Evolutionary conservation across 1,284 basidiomycete genomes (phyloP).

Genomic region (Microbotryomycetes sp.): DNA sequence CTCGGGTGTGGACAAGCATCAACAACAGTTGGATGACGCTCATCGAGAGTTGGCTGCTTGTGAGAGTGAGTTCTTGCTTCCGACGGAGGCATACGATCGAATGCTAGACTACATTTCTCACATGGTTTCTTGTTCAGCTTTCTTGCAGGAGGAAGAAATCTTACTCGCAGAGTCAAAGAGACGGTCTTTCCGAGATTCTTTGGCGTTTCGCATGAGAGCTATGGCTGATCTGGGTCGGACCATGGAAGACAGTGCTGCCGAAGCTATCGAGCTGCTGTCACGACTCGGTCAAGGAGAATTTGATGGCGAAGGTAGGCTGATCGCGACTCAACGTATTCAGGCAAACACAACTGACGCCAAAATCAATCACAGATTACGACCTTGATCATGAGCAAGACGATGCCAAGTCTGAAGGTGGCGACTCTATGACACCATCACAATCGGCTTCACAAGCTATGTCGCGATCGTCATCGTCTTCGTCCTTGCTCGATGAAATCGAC

Average conservation of each 20-base stretch:
- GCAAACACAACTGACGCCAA: no score
- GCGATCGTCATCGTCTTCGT: constrained; percentile 27
- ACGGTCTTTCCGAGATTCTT: constrained; percentile 44
- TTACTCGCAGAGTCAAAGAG: constrained; percentile 44
- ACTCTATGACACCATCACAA: constrained; percentile 43
- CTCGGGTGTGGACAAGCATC: constrained; percentile 37
- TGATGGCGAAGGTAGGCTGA: constrained; percentile 33
- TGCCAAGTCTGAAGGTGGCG: constrained; percentile 32
- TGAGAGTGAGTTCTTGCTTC: constrained; percentile 38
- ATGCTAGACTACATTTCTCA: not conserved
- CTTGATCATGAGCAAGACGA: constrained; percentile 1
- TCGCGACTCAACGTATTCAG: no score
- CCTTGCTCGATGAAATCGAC: constrained; percentile 20
- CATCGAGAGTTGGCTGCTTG: constrained; percentile 45
- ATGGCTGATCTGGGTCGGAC: constrained; percentile 44
- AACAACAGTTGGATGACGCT: constrained; percentile 41
- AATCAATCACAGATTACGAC: not conserved
- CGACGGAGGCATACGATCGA: no score
- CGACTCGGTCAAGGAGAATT: constrained; percentile 32
- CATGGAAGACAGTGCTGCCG: constrained; percentile 43
- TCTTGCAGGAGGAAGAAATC: constrained; percentile 40
- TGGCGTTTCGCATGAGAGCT: constrained; percentile 44
- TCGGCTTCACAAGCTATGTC: constrained; percentile 42
- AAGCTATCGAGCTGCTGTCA: constrained; percentile 42
- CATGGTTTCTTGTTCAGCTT: not conserved